Base-by-base conservation (phyloP, 2,329 filamentous ascomycete genomes). In the Apiospora koreana region DNA sequence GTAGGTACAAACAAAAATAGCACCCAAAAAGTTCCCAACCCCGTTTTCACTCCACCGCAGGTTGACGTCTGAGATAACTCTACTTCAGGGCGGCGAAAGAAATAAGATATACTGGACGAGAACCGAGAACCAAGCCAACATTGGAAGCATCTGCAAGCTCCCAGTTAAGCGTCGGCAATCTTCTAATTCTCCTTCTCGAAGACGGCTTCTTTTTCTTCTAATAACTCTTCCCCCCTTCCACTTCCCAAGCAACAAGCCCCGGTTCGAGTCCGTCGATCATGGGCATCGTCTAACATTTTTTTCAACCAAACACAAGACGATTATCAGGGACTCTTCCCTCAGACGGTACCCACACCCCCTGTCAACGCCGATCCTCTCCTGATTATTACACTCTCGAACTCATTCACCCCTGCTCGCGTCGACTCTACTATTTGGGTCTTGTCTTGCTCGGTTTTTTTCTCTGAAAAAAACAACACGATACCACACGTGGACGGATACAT, bases 331-430 rank as follows among this genome's bases (percentile, higher is more conserved):
- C 54, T 38, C 28, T 62, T 62, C 54, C 54, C 54, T 62, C 54
- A 62, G 54, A 62, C 54, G 54, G 54, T 62, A 62, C 54, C 54
- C 54, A 62, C 54, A 35, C 31, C 54, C 54, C 54, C 54, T 62
- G 54, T 62, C 54, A 62, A 62, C 54, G 54, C 54, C 54, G 54
- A 62, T 62, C 54, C 54, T 62, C 54, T 62, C 54, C 54, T 62
- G 54, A 62, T 62, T 38, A 62, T 62, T 62, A 31, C 28, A 9
- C 31, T 62, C 21, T 38, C 54, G 31, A 62, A 62, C n/a, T 12
- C 18, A 43, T 43, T 41, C 50, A n/a, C 54, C 54, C 54, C 54
- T 62, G 54, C 31, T 62, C 54, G 28, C 38, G 21, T 62, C 31
- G 31, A 23, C 3, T 62, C 31, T 28, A 38, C 31, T 62, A 31